phyloP scores from a whole-genome alignment of 768 basidiomycete species.

The Lactarius hengduanensis region DNA sequence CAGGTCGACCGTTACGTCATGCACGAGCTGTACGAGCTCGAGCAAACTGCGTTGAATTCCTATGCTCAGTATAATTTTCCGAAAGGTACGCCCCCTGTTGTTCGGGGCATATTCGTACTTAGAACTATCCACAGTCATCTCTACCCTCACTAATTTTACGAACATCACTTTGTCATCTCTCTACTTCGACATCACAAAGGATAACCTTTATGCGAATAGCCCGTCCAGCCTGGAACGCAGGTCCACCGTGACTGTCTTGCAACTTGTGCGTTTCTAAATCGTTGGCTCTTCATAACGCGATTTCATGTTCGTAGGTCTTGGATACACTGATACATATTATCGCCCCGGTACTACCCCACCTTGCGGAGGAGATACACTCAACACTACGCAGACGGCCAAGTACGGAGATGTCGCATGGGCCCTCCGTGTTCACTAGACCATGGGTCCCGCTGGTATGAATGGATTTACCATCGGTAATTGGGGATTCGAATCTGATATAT shows the following conservation, averaged over 20 bases:
- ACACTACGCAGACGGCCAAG: slow-evolving; percentile 29
- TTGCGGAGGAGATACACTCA: slow-evolving; percentile 83
- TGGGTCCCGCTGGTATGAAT: slow-evolving; percentile 68
- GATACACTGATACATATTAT: slow-evolving; percentile 65
- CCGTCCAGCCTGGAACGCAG: slow-evolving; percentile 52
- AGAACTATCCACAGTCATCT: slow-evolving; percentile 54
- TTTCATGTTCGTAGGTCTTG: slow-evolving; percentile 48
- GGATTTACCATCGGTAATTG: neutral
- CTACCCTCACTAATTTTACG: slow-evolving; percentile 69
- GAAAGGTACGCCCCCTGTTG: slow-evolving; percentile 51
- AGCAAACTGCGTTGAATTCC: slow-evolving; percentile 60
- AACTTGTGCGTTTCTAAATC: slow-evolving; percentile 57
- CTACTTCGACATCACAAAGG: slow-evolving; percentile 92
- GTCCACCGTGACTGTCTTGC: slow-evolving; percentile 66
- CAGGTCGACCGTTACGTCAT: slow-evolving; percentile 87
- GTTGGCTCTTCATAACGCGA: neutral
- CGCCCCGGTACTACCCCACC: slow-evolving; percentile 85
- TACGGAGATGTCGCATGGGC: slow-evolving; percentile 31
- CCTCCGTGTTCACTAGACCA: slow-evolving; percentile 66
- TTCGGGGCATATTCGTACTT: slow-evolving; percentile 6
- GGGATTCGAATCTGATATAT: neutral
- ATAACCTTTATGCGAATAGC: slow-evolving; percentile 77
- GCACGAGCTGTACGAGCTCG: slow-evolving; percentile 75
- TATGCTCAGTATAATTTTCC: slow-evolving; percentile 80
- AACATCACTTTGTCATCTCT: slow-evolving; percentile 84